Evolutionary conservation across 768 basidiomycete genomes (phyloP).

Genomic region (Suillus fuscotomentosus): DNA sequence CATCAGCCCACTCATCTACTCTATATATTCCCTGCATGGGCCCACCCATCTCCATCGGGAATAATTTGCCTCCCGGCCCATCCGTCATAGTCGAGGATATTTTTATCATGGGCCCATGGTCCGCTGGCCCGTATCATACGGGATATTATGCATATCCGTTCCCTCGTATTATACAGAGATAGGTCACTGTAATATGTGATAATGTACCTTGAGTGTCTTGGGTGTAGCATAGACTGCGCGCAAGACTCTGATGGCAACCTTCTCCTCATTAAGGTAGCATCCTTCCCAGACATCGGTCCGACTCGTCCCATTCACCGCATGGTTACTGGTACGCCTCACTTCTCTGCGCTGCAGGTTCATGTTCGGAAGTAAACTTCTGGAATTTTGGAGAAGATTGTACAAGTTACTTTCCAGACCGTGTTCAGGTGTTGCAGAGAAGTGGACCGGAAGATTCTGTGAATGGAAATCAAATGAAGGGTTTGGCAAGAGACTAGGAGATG

Average conservation of each 20-base stretch:
- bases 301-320: constrained; percentile 50
- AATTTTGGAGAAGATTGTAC: constrained; percentile 47
- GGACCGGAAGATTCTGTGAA: constrained; percentile 22
- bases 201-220: constrained; percentile 38
- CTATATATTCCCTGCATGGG: too few species aligned
- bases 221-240: constrained; percentile 50
- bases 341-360: constrained; percentile 52
- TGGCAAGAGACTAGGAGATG: neutral
- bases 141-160: too few species aligned
- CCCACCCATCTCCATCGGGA: too few species aligned
- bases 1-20: too few species aligned
- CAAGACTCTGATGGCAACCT: constrained; percentile 56
- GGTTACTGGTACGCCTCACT: constrained; percentile 48
- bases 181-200: too few species aligned
- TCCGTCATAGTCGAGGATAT: too few species aligned
- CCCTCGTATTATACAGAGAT: too few species aligned
- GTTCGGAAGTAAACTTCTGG: constrained; percentile 47
- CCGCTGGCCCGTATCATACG: too few species aligned
- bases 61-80: too few species aligned
- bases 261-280: constrained; percentile 49
- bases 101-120: too few species aligned
- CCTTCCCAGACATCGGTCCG: constrained; percentile 60
- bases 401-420: constrained; percentile 47
- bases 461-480: constrained; percentile 3
- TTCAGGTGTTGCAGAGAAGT: constrained; percentile 23